phyloP scores from a whole-genome alignment of 129 eudicot genomes.

The Logfia minima region DNA sequence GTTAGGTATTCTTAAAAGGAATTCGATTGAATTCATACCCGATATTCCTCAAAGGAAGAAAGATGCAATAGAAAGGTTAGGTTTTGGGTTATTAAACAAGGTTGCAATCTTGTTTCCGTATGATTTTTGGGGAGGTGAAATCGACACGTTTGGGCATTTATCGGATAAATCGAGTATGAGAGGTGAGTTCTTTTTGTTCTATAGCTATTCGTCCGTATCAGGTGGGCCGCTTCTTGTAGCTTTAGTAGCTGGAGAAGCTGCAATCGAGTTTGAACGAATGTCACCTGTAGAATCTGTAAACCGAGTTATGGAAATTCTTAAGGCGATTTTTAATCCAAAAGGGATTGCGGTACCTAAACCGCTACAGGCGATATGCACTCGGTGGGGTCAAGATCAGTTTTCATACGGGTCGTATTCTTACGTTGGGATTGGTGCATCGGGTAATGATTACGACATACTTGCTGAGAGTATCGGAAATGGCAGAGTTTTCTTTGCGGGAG shows the following conservation, averaged over 20 bases:
- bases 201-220: slow-evolving; percentile 85
- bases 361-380: slow-evolving; percentile 84
- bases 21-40: slow-evolving; percentile 70
- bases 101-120: slow-evolving; percentile 94
- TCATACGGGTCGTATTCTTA: slow-evolving; percentile 87
- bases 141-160: slow-evolving; percentile 95
- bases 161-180: slow-evolving; percentile 77
- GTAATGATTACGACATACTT: slow-evolving; percentile 92
- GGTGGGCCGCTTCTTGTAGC: slow-evolving; percentile 98
- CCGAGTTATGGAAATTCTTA: slow-evolving; percentile 71
- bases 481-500: slow-evolving; percentile 93
- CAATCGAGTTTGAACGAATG: slow-evolving; percentile 69
- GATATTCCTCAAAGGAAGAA: slow-evolving; percentile 81
- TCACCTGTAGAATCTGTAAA: slow-evolving; percentile 78
- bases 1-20: slow-evolving; percentile 76
- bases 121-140: slow-evolving; percentile 98
- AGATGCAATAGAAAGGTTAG: slow-evolving; percentile 89
- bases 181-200: slow-evolving; percentile 92
- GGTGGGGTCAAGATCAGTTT: slow-evolving; percentile 97
- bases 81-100: slow-evolving; percentile 88
- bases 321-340: slow-evolving; percentile 87
- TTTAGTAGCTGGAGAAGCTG: slow-evolving; percentile 95
- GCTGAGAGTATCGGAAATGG: slow-evolving; percentile 81
- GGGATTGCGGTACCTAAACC: slow-evolving; percentile 97
- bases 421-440: slow-evolving; percentile 92